Base-by-base conservation (phyloP, 148 eudicot species). In the Selenicereus undatus region DNA sequence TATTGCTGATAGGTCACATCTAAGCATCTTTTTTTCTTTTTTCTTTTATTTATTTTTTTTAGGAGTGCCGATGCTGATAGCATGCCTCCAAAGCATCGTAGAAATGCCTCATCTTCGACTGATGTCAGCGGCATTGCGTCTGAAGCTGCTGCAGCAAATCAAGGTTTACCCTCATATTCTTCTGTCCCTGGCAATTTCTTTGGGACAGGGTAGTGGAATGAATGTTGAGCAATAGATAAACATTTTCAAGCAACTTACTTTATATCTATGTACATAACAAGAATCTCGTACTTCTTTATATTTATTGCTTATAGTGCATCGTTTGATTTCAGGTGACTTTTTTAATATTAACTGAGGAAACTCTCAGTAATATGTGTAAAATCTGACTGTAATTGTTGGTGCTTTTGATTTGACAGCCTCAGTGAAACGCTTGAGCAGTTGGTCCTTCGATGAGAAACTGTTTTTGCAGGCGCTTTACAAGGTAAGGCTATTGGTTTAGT, bases 401-500 rank as follows among this genome's bases (percentile, higher is more conserved):
- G 50, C 51, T 66, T 84, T 66, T 30, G 36, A 62, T 72, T 74
- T 76, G 20, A 58, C 78, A 91, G 96, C 85, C 68, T 50, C 84
- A 79, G 69, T 80, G 32, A 91, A 88, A 85, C 93, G 93, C 72
- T 48, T 81, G 51, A 81, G 78, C 82, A 86, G 82, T 79, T 94
- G 93, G 93, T 86, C 90, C 27, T 92, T 94, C 36, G 98, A 92
- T 84, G 97, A 94, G 85, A 94, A 90, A 70, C 78, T 87, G 42
- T 87, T 94, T 78, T 84, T 94, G 22, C 93, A 94, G 86, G 90
- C 94, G 72, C 91, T 94, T 64, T 90, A 90, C 93, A 94, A 91
- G 97, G 97, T 92, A 85, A 45, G 18, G 20, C n/a, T 42, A 16
- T 24, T 24, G 8, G 32, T 76, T 50, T 35, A 45, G 24, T 9